Evolutionary conservation across 805 yeast genomes (phyloP).

Genomic region (Pichia nanzhaoensis): DNA sequence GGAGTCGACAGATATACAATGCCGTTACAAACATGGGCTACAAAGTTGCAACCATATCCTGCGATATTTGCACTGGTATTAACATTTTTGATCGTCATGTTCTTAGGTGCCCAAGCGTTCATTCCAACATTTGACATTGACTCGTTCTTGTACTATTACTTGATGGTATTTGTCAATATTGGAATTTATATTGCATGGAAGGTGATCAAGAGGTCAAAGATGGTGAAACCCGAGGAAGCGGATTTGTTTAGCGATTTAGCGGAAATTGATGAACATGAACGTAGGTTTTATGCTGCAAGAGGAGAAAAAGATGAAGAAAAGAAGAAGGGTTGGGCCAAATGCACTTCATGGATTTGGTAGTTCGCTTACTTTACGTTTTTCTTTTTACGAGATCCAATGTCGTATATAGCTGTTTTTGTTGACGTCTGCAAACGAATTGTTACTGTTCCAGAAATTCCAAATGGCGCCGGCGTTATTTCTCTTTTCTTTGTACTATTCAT

Average conservation of each 20-base stretch:
- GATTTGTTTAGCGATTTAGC: constrained; percentile 39
- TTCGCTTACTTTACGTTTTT: no score
- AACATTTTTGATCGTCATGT: constrained; percentile 32
- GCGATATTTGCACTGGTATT: constrained; percentile 24
- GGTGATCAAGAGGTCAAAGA: constrained; percentile 33
- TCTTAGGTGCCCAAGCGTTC: constrained; percentile 36
- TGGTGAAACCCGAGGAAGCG: constrained; percentile 38
- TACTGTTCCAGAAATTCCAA: no score
- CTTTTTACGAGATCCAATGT: no score
- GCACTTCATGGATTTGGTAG: constrained; percentile 4
- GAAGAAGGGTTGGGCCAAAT: not conserved
- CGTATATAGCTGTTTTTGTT: no score
- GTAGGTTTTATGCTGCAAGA: constrained; percentile 20
- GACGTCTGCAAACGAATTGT: no score
- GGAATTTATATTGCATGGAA: constrained; percentile 33
- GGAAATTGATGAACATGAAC: constrained; percentile 46
- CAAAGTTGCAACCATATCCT: constrained; percentile 34
- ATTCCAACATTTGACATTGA: constrained; percentile 33
- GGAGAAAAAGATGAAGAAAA: not conserved
- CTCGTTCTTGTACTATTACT: constrained; percentile 38
- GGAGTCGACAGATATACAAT: constrained; percentile 36
- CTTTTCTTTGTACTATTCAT: no score
- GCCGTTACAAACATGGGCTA: constrained; percentile 46
- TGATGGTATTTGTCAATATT: constrained; percentile 37
- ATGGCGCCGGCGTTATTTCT: no score